phyloP scores from a whole-genome alignment of 2,329 filamentous ascomycete genomes.

The Neonectria punicea region DNA sequence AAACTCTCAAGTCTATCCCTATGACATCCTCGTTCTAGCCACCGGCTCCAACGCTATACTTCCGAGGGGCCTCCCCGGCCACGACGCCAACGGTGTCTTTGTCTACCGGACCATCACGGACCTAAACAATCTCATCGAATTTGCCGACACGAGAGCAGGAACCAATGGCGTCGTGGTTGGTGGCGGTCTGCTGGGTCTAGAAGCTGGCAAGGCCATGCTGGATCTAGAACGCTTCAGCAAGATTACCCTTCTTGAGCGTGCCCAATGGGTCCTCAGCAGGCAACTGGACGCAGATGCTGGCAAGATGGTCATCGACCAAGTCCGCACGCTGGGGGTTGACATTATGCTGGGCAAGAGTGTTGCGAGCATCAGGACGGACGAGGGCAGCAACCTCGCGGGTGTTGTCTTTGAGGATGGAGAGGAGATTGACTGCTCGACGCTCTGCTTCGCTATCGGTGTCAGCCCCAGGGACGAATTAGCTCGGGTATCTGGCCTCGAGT shows the following conservation, averaged over 20 bases:
- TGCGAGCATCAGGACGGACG: conserved; percentile 74
- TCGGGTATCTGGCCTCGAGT: conserved; percentile 73
- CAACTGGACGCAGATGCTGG: conserved; percentile 87
- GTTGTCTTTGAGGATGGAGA: conserved; percentile 86
- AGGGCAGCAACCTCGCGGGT: conserved; percentile 74
- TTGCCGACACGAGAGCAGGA: conserved; percentile 73
- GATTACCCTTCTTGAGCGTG: conserved; percentile 84
- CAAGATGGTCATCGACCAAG: conserved; percentile 82
- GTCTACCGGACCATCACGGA: conserved; percentile 90
- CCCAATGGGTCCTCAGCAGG: conserved; percentile 82
- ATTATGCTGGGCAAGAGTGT: conserved; percentile 83
- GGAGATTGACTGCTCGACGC: conserved; percentile 78
- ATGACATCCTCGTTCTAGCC: conserved; percentile 85
- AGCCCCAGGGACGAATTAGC: conserved; percentile 83
- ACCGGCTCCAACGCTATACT: conserved; percentile 88
- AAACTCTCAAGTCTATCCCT: conserved; percentile 74
- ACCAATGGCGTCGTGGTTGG: conserved; percentile 82
- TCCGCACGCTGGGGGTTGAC: conserved; percentile 80
- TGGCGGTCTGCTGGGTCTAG: conserved; percentile 84
- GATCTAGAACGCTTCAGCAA: conserved; percentile 79
- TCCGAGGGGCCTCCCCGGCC: conserved; percentile 75
- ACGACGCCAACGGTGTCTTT: conserved; percentile 85
- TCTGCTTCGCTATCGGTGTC: conserved; percentile 93
- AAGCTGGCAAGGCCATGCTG: conserved; percentile 93
- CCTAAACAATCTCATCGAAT: conserved; percentile 79